Base-by-base conservation (phyloP, 768 basidiomycete species). In the Psilocybe cubensis region DNA sequence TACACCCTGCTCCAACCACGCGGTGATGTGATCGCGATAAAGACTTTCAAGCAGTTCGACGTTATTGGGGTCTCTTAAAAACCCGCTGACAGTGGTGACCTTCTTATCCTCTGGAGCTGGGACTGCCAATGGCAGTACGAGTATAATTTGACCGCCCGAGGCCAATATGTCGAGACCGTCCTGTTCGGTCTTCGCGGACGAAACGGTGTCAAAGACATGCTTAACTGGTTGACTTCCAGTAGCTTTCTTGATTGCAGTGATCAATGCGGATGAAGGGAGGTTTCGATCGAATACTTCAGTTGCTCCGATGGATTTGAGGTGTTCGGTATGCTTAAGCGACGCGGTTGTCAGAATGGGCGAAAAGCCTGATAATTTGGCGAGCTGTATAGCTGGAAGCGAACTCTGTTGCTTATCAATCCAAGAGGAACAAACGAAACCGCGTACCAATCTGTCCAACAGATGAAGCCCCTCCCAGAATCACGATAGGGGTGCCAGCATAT, bases 381-480 rank as follows among this genome's bases (percentile, higher is more conserved):
- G 66, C 55, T 64, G 63, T 6, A 64, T 50, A 27, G 35, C 60
- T 64, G 20, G 8, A 12, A 28, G 0, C n/a, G n/a, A n/a, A 38
- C 8, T 23, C 7, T 33, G 6, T n/a, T 9, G 12, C 4, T 11
- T 21, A 5, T 25, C 10, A 12, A 12, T 42, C 4, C 10, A 11
- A 58, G 70, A 14, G 8, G 7, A 18, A n/a, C 40, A 5, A 4
- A 33, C 31, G 12, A 10, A 41, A 12, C 49, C 58, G 18, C 51
- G n/a, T 17, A 79, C 82, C 79, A 27, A 72, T 77, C 71, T 83
- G 80, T 29, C 82, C 82, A 1, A 82, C 77, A 24, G 79, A 80
- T 44, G 76, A 74, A 14, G 76, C 64, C 4, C 83, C 82, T 31
- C 81, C 81, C 17, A 81, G 66, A 49, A 83, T 72, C 27, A 83